Evolutionary conservation across 305 asterid genomes (phyloP).

Genomic region (Fraxinus sp.): DNA sequence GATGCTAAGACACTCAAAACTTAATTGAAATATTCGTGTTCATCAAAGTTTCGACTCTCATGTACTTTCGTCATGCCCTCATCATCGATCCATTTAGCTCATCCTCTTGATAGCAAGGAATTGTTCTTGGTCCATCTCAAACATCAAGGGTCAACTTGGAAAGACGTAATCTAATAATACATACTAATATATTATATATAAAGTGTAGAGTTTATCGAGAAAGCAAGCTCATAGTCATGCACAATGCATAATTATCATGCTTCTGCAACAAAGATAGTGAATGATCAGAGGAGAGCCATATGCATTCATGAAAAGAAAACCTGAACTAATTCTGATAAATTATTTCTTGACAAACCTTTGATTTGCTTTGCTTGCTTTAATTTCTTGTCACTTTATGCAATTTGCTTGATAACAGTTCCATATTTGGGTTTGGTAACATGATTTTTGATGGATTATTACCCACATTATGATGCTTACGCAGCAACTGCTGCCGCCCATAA

Average conservation of each 20-base stretch:
- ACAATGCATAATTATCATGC: neutral
- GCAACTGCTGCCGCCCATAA: slow-evolving; percentile 5
- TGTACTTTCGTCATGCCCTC: neutral
- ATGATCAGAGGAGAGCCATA: neutral
- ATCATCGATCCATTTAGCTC: neutral
- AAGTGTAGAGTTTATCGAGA: slow-evolving; percentile 2
- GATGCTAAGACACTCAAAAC: neutral
- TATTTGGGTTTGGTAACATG: neutral
- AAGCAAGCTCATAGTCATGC: neutral
- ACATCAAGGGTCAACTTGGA: neutral
- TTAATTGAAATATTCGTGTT: neutral
- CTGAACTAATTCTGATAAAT: neutral
- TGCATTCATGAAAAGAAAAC: neutral
- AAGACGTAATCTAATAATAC: neutral
- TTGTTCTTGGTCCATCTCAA: neutral
- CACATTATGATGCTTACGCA: slow-evolving; percentile 7
- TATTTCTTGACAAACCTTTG: neutral
- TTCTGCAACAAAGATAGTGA: neutral
- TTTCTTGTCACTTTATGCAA: slow-evolving; percentile 4
- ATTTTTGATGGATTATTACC: neutral
- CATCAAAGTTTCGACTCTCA: neutral
- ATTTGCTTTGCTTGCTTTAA: slow-evolving; percentile 9
- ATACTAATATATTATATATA: neutral
- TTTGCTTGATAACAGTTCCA: neutral
- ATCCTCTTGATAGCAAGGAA: neutral